Evolutionary conservation across 2,329 filamentous ascomycete species (phyloP), one percentile per base, ranked within the genome.

Genomic region (Pleurostoma richardsiae): DNA sequence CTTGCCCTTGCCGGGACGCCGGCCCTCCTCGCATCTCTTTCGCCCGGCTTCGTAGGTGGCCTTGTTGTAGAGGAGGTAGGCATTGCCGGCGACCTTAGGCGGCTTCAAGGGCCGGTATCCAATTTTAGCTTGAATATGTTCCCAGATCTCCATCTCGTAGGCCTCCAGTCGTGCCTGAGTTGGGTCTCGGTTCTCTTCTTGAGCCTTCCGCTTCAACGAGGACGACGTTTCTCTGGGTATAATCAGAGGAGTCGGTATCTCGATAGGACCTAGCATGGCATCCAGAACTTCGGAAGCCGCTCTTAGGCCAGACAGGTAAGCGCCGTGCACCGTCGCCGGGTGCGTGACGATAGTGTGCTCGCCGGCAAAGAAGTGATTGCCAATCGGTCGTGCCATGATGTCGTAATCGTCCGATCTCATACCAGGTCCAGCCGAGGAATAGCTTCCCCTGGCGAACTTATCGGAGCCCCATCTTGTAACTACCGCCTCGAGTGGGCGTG

Each of bases 341-440:
- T 99, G 91, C 1, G 90, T 96, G 41, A 89, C 90, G 56, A 88
- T 96, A 1, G 95, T 99, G 50, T 96, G 94, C 67, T 99, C 94
- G 42, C 94, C 94, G 11, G 92, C 94, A 66, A 99, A 99, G 66
- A 92, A 89, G 6, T 99, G 72, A 53, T 95, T 95, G 30, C 90
- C 91, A 30, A 96, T 75, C 1, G 87, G 74, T 42, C 80, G 79
- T 3, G 94, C 90, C 88, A 99, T 96, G 30, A 82, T 73, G 62
- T 97, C 89, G 66, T 99, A 99, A 63, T 99, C 94, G 44, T 90
- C 87, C 2, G 87, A 80, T 44, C 82, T 78, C 66, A 96, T 92
- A 41, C 82, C 77, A 5, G 90, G 85, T 0, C 88, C 91, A 2
- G 95, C 90, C 53, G 89, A 97, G 3, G 95, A 99, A 67, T 99